Conservation (phyloP, 2,329 filamentous ascomycete genomes). For the Pyrenochaeta sp. region DNA sequence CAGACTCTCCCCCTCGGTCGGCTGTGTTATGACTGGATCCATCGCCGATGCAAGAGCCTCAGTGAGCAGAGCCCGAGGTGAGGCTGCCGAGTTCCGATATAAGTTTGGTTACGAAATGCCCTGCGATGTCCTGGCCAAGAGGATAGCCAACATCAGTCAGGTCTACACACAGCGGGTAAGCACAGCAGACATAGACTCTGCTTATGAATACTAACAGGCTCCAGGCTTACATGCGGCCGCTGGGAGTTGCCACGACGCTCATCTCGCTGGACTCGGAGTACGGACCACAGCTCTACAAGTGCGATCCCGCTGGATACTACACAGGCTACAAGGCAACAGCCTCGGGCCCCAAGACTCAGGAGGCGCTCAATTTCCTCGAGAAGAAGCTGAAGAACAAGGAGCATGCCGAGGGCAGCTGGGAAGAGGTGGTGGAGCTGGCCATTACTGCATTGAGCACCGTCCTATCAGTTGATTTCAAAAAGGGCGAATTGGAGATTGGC, state of each 20-base stretch:
- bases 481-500: slow-evolving; percentile 96
- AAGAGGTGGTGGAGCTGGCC: slow-evolving; percentile 95
- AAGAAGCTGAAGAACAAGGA: slow-evolving; percentile 99
- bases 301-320: slow-evolving; percentile 97
- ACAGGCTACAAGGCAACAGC: slow-evolving; percentile 98
- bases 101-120: slow-evolving; percentile 99
- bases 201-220: slow-evolving; percentile 37
- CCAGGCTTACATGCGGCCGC: slow-evolving; percentile 95
- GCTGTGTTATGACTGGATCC: slow-evolving; percentile 97
- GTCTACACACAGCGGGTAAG: slow-evolving; percentile 96
- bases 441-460: slow-evolving; percentile 96
- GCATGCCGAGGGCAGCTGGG: slow-evolving; percentile 87
- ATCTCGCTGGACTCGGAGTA: slow-evolving; percentile 92
- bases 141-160: slow-evolving; percentile 98
- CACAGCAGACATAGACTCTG: slow-evolving; percentile 7
- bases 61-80: slow-evolving; percentile 88
- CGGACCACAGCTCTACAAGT: slow-evolving; percentile 97
- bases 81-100: slow-evolving; percentile 98
- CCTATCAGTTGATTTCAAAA: slow-evolving; percentile 99
- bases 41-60: slow-evolving; percentile 96
- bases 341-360: slow-evolving; percentile 96
- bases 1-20: slow-evolving; percentile 92
- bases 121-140: slow-evolving; percentile 93
- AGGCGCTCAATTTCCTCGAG: slow-evolving; percentile 97
- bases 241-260: slow-evolving; percentile 93